Evolutionary conservation across 495 filamentous ascomycete genomes (phyloP), one percentile per base, ranked within the genome.

Genomic region (Penicillium cataractarum): DNA sequence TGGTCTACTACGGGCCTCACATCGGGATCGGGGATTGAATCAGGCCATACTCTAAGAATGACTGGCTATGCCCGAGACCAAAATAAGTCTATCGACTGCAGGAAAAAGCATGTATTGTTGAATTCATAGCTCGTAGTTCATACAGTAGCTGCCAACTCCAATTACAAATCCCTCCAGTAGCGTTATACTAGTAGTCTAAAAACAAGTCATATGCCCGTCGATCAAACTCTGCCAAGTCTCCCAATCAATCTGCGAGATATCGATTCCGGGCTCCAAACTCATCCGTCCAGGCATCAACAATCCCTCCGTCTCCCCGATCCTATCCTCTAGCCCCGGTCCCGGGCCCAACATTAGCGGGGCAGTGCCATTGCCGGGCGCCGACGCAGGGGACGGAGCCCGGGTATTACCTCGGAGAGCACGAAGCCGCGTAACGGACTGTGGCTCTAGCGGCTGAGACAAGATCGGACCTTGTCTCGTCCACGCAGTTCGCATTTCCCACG

Each of bases 221-320:
- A 42, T 42, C 39, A 42, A 42, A 42, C 39, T 42, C 17, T 42
- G 17, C 39, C 39, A 42, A 58, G 56, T 49, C 26, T 58, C 29
- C 56, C 56, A 42, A 58, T 31, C 39, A 42, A 42, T 42, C 39
- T 42, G 39, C 12, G 39, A 15, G 4, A 42, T 19, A 42, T 42
- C 39, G 17, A 42, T 42, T 6, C 42, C n/a, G 35, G 48, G 42
- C 39, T 42, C 39, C 17, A 42, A 42, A 19, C 39, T 42, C 39
- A 42, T 42, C 17, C 17, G 17, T 19, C n/a, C 17, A 2, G 39
- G 39, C 17, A 42, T 42, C 39, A 42, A 42, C 39, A 42, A 42
- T 19, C 39, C 39, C 39, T 42, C 39, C 39, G 39, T 19, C 39
- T 19, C 17, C 39, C 39, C 39, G 17, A 42, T 19, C 13, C 39